These are phyloP conservation scores for Solanum habrochaites DNA, from an alignment of 257 asterid species.

Conservation along the genomic window DNA sequence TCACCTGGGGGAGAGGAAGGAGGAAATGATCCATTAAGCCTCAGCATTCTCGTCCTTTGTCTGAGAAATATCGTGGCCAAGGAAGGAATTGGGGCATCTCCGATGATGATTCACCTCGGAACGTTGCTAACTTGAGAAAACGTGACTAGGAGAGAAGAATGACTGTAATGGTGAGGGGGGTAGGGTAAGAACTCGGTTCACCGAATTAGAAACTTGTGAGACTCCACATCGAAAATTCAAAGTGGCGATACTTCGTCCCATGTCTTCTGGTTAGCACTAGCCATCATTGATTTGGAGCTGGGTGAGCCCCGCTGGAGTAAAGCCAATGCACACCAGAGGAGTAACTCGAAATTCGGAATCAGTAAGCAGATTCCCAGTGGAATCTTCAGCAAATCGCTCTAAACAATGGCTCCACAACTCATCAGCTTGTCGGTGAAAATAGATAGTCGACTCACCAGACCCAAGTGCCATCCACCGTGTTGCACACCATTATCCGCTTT, in stretches of 20 bases:
- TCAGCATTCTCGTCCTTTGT: slow-evolving; percentile 32
- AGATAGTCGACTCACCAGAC: slow-evolving; percentile 46
- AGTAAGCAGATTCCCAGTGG: background rate
- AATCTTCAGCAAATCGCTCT: slow-evolving; percentile 23
- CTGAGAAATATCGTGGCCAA: slow-evolving; percentile 37
- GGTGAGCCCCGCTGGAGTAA: slow-evolving; percentile 52
- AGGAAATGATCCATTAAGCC: slow-evolving; percentile 63
- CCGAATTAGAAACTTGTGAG: slow-evolving; percentile 28
- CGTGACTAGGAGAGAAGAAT: slow-evolving; percentile 39
- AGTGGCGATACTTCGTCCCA: slow-evolving; percentile 46
- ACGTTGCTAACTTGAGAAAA: slow-evolving; percentile 62
- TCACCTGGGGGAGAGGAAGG: slow-evolving; percentile 59
- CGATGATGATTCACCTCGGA: slow-evolving; percentile 38
- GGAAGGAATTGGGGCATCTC: slow-evolving; percentile 34
- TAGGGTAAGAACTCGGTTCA: slow-evolving; percentile 47
- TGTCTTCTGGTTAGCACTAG: slow-evolving; percentile 66
- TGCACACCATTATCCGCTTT: slow-evolving; percentile 27
- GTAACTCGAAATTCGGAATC: slow-evolving; percentile 54
- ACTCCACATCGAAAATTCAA: slow-evolving; percentile 52
- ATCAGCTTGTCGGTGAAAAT: slow-evolving; percentile 61
- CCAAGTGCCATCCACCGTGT: slow-evolving; percentile 89
- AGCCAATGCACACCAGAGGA: slow-evolving; percentile 68
- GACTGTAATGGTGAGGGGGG: slow-evolving; percentile 78
- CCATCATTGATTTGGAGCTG: slow-evolving; percentile 16
- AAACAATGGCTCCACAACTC: slow-evolving; percentile 94